Evolutionary conservation across 352 stramenopile species (phyloP).

Genomic region (Phytophthora sansomeana): DNA sequence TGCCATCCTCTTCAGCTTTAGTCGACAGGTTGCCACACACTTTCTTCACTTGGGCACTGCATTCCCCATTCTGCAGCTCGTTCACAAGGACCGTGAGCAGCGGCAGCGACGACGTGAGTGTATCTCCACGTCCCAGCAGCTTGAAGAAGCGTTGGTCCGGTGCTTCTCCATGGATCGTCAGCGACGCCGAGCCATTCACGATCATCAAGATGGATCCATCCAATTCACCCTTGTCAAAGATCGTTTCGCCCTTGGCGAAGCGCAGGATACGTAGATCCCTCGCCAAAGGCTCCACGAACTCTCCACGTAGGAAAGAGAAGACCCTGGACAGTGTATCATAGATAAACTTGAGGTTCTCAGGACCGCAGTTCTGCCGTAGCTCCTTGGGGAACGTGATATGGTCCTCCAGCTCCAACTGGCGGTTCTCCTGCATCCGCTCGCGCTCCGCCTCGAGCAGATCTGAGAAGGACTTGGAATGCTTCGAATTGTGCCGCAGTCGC

Average conservation of each 20-base stretch:
- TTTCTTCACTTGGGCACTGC: conserved; percentile 43
- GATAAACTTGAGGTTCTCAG: conserved; percentile 80
- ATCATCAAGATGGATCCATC: conserved; percentile 86
- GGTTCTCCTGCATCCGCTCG: conserved; percentile 70
- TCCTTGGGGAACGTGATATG: conserved; percentile 67
- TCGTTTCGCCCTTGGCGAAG: conserved; percentile 55
- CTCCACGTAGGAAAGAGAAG: conserved; percentile 77
- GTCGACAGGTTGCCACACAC: conserved; percentile 69
- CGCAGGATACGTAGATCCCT: conserved; percentile 66
- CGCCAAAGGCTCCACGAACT: conserved; percentile 70
- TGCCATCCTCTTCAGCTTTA: conserved; percentile 50
- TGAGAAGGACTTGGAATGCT: conserved; percentile 77
- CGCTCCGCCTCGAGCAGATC: conserved; percentile 70
- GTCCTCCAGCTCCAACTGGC: conserved; percentile 69
- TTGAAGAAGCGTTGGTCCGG: conserved; percentile 56
- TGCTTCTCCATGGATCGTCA: conserved; percentile 67
- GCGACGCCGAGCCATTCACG: conserved; percentile 55
- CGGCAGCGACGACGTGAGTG: conserved; percentile 71
- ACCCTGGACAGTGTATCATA: conserved; percentile 85
- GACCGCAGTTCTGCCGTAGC: conserved; percentile 65
- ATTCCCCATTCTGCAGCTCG: conserved; percentile 41
- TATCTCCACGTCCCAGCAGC: conserved; percentile 64
- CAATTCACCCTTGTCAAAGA: conserved; percentile 66
- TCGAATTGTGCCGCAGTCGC: conserved; percentile 62
- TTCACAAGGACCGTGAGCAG: conserved; percentile 68